These are phyloP conservation scores for Fusarium sarcochroum DNA, from an alignment of 2,329 filamentous ascomycete species.

Conservation along the genomic window DNA sequence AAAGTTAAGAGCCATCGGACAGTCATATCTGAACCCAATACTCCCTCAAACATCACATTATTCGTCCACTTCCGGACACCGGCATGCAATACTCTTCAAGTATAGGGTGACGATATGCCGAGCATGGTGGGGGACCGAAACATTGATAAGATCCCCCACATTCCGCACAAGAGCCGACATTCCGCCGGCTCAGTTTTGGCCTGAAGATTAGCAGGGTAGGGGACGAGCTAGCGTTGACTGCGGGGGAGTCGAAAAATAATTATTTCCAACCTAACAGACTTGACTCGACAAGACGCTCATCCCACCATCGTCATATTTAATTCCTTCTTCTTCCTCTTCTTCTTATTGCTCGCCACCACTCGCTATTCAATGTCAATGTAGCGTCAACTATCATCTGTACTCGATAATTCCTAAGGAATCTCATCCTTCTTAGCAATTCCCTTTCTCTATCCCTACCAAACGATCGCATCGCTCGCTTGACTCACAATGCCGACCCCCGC, in stretches of 20 bases:
- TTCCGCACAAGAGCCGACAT: constrained; percentile 25
- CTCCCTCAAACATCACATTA: too few species aligned
- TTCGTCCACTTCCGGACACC: too few species aligned
- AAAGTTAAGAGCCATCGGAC: too few species aligned
- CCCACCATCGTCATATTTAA: constrained; percentile 31
- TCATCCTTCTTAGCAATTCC: not conserved
- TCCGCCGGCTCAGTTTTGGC: constrained; percentile 11
- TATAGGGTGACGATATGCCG: constrained; percentile 27
- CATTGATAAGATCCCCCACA: constrained; percentile 43
- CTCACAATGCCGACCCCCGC: constrained; percentile 51
- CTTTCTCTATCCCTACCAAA: too few species aligned
- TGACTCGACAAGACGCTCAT: constrained; percentile 18
- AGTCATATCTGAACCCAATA: too few species aligned
- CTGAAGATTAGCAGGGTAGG: constrained; percentile 39
- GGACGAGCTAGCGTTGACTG: constrained; percentile 44
- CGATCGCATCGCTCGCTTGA: constrained; percentile 28
- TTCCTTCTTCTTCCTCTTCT: too few species aligned
- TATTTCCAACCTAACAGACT: constrained; percentile 39
- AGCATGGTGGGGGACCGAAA: constrained; percentile 31
- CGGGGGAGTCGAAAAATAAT: constrained; percentile 47
- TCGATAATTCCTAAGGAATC: constrained; percentile 4
- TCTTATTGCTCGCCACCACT: constrained; percentile 11
- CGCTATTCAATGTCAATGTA: constrained; percentile 47
- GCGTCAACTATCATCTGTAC: constrained; percentile 30
- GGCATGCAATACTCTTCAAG: not conserved